A percentile compares a stretch with the other conserved stretches of the same genome.
phyloP scores from a whole-genome alignment of 2,329 filamentous ascomycete genomes.

The Sporothrix pseudoabietina region DNA sequence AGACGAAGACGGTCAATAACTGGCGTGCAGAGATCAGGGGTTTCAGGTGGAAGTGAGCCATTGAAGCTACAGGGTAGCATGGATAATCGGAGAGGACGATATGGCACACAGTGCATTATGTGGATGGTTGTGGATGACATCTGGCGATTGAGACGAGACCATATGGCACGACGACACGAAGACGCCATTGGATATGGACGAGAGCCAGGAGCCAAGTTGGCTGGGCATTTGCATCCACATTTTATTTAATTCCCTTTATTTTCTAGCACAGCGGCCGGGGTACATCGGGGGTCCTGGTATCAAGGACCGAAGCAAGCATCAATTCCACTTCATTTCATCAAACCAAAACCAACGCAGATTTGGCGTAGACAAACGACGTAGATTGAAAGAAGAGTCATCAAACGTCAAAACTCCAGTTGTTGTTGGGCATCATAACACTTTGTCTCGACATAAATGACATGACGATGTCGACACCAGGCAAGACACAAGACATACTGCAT shows the following conservation, averaged over 20 bases:
- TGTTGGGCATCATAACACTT: not conserved
- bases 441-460: not conserved
- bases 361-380: not conserved
- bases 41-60: not conserved
- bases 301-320: constrained; percentile 29
- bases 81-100: not conserved
- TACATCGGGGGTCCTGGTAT: constrained; percentile 19
- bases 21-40: not conserved
- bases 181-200: constrained; percentile 30
- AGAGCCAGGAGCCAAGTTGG: not conserved
- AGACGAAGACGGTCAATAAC: not conserved
- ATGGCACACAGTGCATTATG: not conserved
- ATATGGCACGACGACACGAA: not conserved
- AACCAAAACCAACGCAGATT: not conserved
- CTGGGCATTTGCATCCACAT: not conserved
- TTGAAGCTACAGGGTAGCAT: not conserved
- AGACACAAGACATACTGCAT: not conserved
- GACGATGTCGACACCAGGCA: not conserved
- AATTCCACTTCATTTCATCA: constrained; percentile 22
- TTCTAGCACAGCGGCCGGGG: constrained; percentile 32
- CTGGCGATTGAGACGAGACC: not conserved
- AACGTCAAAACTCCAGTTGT: not conserved
- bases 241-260: constrained; percentile 28
- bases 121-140: not conserved
- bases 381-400: not conserved